A percentile compares a stretch with the other conserved stretches of the same genome.
These are phyloP conservation scores for Blastocystis sp. DNA, from an alignment of 352 stramenopile genomes.

Conservation along the genomic window DNA sequence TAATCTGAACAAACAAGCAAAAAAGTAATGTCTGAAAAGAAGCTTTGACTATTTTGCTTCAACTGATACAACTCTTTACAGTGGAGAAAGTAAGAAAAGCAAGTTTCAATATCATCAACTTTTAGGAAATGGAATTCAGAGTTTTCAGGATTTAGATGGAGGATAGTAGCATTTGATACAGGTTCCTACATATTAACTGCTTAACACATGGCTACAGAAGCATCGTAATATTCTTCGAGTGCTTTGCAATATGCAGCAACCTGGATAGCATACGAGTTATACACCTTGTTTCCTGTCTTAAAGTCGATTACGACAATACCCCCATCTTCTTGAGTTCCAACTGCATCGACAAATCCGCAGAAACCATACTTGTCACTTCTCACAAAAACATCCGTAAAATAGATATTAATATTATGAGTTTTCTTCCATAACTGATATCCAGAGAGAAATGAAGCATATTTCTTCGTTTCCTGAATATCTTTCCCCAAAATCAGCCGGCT, in stretches of 20 bases:
- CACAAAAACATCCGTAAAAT: constrained; percentile 56
- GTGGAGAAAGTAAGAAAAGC: constrained; percentile 6
- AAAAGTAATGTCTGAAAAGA: not conserved
- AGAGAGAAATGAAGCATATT: not conserved
- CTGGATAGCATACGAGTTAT: constrained; percentile 29
- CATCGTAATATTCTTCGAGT: constrained; percentile 7
- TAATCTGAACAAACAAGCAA: constrained; percentile 32
- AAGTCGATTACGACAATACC: constrained; percentile 25
- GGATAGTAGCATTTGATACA: not conserved
- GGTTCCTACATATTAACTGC: not conserved
- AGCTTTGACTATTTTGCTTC: not conserved
- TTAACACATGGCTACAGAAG: not conserved
- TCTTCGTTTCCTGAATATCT: not conserved
- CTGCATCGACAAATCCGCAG: constrained; percentile 15
- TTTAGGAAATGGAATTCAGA: not conserved
- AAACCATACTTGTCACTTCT: not conserved
- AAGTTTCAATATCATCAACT: not conserved
- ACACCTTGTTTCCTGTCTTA: constrained; percentile 24
- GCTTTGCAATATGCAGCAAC: constrained; percentile 52
- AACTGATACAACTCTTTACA: constrained; percentile 10
- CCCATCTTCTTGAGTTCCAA: not conserved
- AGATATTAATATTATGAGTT: not conserved
- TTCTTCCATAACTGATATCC: constrained; percentile 33
- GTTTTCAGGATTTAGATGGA: not conserved
- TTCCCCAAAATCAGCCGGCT: not conserved